A percentile compares a stretch with the other conserved stretches of the same genome.
Evolutionary conservation across 192 early-diverging fungal species (phyloP).

Genomic region (Coemansia sp.): DNA sequence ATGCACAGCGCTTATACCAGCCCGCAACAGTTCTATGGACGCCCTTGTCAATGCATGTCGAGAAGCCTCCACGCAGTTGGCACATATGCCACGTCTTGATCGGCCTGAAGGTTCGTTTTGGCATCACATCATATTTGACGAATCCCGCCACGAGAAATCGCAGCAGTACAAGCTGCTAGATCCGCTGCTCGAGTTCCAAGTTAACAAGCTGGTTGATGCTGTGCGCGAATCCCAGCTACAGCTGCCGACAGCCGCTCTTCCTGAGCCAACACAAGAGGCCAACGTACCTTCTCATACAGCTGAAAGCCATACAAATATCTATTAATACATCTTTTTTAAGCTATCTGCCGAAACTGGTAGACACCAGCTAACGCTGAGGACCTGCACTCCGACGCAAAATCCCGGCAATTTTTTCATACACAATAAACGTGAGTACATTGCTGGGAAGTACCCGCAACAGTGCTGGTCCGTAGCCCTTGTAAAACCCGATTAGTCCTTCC

Average conservation of each 20-base stretch:
- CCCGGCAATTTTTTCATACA: constrained; percentile 77
- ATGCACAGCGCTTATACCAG: constrained; percentile 1
- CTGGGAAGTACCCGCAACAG: constrained; percentile 88
- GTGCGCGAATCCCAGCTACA: constrained; percentile 23
- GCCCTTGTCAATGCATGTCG: constrained; percentile 3
- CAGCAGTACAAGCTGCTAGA: constrained; percentile 55
- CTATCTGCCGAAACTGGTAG: too few species aligned
- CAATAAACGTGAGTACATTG: constrained; percentile 93
- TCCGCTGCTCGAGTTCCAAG: constrained; percentile 44
- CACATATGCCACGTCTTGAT: background rate
- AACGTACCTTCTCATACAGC: too few species aligned
- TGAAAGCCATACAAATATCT: too few species aligned
- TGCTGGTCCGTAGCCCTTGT: constrained; percentile 88
- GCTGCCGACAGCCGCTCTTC: background rate
- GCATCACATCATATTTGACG: constrained; percentile 42
- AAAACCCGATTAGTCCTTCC: constrained; percentile 82
- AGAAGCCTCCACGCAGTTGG: background rate
- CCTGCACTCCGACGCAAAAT: constrained; percentile 59
- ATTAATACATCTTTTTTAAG: too few species aligned
- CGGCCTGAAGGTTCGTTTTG: constrained; percentile 27
- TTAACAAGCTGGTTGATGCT: constrained; percentile 45
- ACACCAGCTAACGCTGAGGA: background rate
- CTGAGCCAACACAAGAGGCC: too few species aligned
- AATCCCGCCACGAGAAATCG: constrained; percentile 33
- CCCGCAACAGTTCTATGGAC: background rate